A percentile compares a stretch with the other conserved stretches of the same genome.
Evolutionary conservation across 352 stramenopile species (phyloP).

Genomic region (Phytophthora multivora): DNA sequence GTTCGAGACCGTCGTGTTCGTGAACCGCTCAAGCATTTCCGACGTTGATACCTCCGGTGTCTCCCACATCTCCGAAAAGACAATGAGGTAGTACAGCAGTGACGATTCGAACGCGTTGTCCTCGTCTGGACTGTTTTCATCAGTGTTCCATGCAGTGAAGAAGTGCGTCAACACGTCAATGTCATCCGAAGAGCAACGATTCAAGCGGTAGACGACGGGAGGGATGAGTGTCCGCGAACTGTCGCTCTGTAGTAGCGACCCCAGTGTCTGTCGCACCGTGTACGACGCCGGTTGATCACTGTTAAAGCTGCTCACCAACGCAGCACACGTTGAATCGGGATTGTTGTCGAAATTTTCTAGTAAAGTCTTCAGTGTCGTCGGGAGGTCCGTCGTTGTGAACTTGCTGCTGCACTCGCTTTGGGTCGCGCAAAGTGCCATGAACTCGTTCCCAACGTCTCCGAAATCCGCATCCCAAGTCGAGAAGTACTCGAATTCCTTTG

Average conservation of each 20-base stretch:
- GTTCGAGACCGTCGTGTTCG: conserved; percentile 12
- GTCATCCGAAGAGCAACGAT: neutral
- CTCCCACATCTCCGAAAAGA: conserved; percentile 52
- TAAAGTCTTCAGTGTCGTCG: neutral
- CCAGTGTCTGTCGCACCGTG: neutral
- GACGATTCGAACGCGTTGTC: conserved; percentile 6
- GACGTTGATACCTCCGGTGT: conserved; percentile 8
- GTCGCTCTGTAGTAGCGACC: neutral
- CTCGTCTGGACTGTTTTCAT: neutral
- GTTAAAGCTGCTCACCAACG: neutral
- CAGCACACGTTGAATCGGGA: neutral
- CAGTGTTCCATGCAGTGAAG: neutral
- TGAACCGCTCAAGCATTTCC: conserved; percentile 14
- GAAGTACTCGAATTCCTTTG: conserved; percentile 1
- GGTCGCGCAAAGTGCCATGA: neutral
- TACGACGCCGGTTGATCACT: neutral
- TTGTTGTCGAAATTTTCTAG: neutral
- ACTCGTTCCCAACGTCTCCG: neutral
- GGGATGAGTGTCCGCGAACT: neutral
- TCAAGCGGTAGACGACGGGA: neutral
- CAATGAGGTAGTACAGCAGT: conserved; percentile 47
- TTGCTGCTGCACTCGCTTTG: neutral
- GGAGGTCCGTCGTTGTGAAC: neutral
- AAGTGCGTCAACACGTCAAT: neutral
- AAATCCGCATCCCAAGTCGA: neutral